Conservation (phyloP, 768 basidiomycete species). For the Termitomyces sp. region DNA sequence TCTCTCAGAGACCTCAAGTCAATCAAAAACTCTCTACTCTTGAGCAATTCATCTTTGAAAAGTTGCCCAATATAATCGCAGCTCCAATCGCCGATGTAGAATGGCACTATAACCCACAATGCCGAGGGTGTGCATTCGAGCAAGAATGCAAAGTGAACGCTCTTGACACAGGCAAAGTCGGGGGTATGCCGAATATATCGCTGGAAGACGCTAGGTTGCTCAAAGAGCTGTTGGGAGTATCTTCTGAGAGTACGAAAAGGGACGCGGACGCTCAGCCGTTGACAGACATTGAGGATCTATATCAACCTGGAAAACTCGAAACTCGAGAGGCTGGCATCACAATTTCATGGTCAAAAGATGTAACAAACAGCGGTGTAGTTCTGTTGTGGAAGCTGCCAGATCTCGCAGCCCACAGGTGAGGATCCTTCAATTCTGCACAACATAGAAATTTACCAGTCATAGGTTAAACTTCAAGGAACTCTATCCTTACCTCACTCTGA, state of each 20-base stretch:
- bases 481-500: too few relatives aligned
- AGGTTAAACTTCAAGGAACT: too few relatives aligned
- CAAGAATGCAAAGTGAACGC: slow-evolving; percentile 31
- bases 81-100: too few relatives aligned
- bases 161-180: slow-evolving; percentile 31
- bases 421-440: too few relatives aligned
- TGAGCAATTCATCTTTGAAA: slow-evolving; percentile 37
- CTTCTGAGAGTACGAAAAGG: slow-evolving; percentile 3
- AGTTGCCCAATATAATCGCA: slow-evolving; percentile 35
- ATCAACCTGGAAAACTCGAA: slow-evolving; percentile 25
- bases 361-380: too few relatives aligned
- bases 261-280: slow-evolving; percentile 5
- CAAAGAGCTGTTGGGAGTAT: slow-evolving; percentile 30
- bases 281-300: slow-evolving; percentile 47
- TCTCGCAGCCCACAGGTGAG: too few relatives aligned
- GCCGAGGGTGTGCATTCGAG: slow-evolving; percentile 37
- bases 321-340: slow-evolving; percentile 23
- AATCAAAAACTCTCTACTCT: slow-evolving; percentile 35
- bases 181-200: slow-evolving; percentile 45
- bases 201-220: slow-evolving; percentile 37
- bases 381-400: too few relatives aligned
- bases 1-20: slow-evolving; percentile 33
- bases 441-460: too few relatives aligned
- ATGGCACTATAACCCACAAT: slow-evolving; percentile 49
- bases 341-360: too few relatives aligned